Conservation (phyloP, 345 rosid genomes). For the Dovyalis caffra region DNA sequence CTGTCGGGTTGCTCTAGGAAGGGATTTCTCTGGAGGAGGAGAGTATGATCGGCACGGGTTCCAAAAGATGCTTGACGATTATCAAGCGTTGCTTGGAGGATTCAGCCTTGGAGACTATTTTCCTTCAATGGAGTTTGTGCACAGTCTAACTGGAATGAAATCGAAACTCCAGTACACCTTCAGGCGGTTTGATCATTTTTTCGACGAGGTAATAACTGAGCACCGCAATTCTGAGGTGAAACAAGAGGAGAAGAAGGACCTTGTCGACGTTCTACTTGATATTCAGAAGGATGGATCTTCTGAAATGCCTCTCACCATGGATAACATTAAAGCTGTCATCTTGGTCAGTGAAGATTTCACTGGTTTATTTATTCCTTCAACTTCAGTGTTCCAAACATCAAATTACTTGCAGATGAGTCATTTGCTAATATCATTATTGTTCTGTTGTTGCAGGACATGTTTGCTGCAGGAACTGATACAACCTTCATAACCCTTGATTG, state of each 20-base stretch:
- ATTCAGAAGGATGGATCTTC: slow-evolving; percentile 14
- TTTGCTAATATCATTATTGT: background rate
- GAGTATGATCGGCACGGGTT: slow-evolving; percentile 42
- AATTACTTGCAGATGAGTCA: background rate
- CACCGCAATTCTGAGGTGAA: slow-evolving; percentile 9
- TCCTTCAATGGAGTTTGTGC: slow-evolving; percentile 27
- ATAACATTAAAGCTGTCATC: slow-evolving; percentile 23
- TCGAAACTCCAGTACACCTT: slow-evolving; percentile 13
- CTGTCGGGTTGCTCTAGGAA: slow-evolving; percentile 23
- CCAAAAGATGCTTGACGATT: slow-evolving; percentile 48
- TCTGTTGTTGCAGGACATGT: slow-evolving; percentile 23
- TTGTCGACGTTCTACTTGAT: slow-evolving; percentile 23
- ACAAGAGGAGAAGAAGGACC: slow-evolving; percentile 18
- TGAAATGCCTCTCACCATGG: slow-evolving; percentile 18
- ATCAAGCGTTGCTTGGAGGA: slow-evolving; percentile 25
- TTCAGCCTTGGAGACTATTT: slow-evolving; percentile 28
- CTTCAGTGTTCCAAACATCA: no score
- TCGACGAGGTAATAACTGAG: slow-evolving; percentile 18
- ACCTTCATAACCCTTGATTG: slow-evolving; percentile 26
- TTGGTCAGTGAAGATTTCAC: slow-evolving; percentile 19
- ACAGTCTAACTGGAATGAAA: slow-evolving; percentile 25
- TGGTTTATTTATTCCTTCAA: background rate
- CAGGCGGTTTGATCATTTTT: slow-evolving; percentile 20
- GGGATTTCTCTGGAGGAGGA: slow-evolving; percentile 17
- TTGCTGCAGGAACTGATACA: slow-evolving; percentile 28